A percentile compares a stretch with the other conserved stretches of the same genome.
phyloP scores from a whole-genome alignment of 345 rosid species.

The Eucalyptus decipiens region DNA sequence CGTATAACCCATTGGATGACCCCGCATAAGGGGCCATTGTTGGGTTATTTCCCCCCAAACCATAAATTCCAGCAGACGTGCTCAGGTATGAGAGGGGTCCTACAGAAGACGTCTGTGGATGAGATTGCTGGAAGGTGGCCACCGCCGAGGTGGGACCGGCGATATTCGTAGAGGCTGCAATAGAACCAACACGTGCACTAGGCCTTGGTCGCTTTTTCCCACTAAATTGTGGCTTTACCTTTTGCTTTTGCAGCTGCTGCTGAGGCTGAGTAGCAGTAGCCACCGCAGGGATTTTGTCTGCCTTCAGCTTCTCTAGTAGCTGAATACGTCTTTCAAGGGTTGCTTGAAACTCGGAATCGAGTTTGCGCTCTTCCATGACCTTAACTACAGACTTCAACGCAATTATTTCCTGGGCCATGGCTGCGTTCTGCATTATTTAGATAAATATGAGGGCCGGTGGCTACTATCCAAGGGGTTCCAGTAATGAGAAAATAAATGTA shows the following conservation, averaged over 20 bases:
- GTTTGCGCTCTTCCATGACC: slow-evolving; percentile 46
- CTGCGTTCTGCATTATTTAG: slow-evolving; percentile 35
- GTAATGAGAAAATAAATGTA: neutral
- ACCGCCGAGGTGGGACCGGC: slow-evolving; percentile 11
- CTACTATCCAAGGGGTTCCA: neutral
- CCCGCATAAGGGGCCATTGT: slow-evolving; percentile 21
- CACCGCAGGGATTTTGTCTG: neutral
- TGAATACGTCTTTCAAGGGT: slow-evolving; percentile 33
- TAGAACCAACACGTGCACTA: neutral
- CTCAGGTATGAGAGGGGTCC: slow-evolving; percentile 3
- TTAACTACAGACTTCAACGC: slow-evolving; percentile 46
- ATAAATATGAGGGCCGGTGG: neutral
- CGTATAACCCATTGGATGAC: slow-evolving; percentile 17
- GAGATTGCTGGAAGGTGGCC: slow-evolving; percentile 22
- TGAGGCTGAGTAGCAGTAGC: slow-evolving; percentile 1
- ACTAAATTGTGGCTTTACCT: neutral
- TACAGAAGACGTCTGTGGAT: slow-evolving; percentile 15
- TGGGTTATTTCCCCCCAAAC: slow-evolving; percentile 15
- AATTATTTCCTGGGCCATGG: slow-evolving; percentile 37
- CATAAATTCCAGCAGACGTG: slow-evolving; percentile 18
- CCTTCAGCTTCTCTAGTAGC: slow-evolving; percentile 48
- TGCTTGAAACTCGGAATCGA: slow-evolving; percentile 30
- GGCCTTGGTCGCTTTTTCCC: slow-evolving; percentile 28
- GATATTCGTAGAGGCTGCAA: neutral
- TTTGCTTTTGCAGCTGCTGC: neutral